Base-by-base conservation (phyloP, 345 rosid genomes). In the Gossypium bickii region DNA sequence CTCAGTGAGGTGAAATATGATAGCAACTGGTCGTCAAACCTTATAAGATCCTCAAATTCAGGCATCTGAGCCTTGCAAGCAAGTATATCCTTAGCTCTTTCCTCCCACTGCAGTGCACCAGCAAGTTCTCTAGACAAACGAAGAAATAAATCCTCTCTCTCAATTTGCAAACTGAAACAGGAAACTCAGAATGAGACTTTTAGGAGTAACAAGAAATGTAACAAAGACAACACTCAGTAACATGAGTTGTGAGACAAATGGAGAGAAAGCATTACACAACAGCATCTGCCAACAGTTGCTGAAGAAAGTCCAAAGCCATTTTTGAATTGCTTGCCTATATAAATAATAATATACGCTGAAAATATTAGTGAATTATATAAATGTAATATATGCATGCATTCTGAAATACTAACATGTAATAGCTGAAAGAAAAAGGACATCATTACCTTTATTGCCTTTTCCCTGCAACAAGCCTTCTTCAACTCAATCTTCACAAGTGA, bases 401-500 rank as follows among this genome's bases (percentile, higher is more conserved):
- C 1, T 53, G 25, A 80, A 48, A 55, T 6, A 74, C 48, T 25
- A 25, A 51, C 43, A 49, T 75, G 17, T 55, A 52, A 53, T 56
- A 43, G 17, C 24, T 65, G 17, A 52, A 74, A 17, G 60, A n/a
- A 9, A 57, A 70, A 48, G 43, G 38, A 41, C 15, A 24, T 45
- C 59, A 47, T 65, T 82, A 94, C 98, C 89, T 84, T 89, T 74
- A 65, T 74, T 68, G 92, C 97, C 76, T 88, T 90, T 57, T 74
- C 90, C 73, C 97, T 84, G 84, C 98, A 94, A 76, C 79, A 74
- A 71, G 97, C 97, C 87, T 92, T 94, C 80, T 84, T 88, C 86
- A 92, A 77, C 85, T 92, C 98, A 81, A 81, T 78, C 81, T 90
- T 90, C 74, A 94, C 82, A 56, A 82, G 81, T 73, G 97, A 84